Evolutionary conservation across 495 filamentous ascomycete genomes (phyloP).

Genomic region (Podospora tetraspora): DNA sequence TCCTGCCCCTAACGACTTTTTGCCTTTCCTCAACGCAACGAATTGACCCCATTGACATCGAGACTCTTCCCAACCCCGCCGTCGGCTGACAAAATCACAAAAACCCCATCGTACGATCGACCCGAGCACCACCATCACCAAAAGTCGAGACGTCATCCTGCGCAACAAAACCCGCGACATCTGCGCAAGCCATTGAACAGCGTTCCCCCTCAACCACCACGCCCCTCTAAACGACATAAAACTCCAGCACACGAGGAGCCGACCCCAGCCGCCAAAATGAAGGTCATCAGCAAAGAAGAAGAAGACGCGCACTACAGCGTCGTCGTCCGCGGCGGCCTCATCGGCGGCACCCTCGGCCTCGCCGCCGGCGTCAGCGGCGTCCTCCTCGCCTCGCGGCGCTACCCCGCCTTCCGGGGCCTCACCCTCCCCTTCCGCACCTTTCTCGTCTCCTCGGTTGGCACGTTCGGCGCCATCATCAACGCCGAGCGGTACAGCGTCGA

Average conservation of each 20-base stretch:
- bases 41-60: neutral
- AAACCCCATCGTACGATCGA: neutral
- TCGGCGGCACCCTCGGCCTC: slow-evolving; percentile 64
- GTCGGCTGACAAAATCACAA: neutral
- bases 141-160: neutral
- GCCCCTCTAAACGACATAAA: neutral
- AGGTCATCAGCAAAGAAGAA: slow-evolving; percentile 91
- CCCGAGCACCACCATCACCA: neutral
- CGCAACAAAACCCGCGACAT: neutral
- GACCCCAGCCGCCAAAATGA: slow-evolving; percentile 54
- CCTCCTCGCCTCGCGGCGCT: slow-evolving; percentile 54
- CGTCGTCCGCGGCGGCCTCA: slow-evolving; percentile 71
- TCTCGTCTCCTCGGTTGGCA: slow-evolving; percentile 74
- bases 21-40: neutral
- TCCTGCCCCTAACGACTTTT: neutral
- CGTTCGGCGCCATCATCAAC: slow-evolving; percentile 78
- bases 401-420: slow-evolving; percentile 66
- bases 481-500: slow-evolving; percentile 73
- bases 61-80: neutral
- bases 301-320: slow-evolving; percentile 58
- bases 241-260: neutral
- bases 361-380: slow-evolving; percentile 60
- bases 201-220: neutral
- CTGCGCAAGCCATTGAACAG: neutral
- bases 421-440: slow-evolving; percentile 87